Percentiles rank a stretch among this genome's conserved stretches.
These are phyloP conservation scores for Parastagonospora nodorum DNA, from an alignment of 2,329 filamentous ascomycete species.

Conservation along the genomic window DNA sequence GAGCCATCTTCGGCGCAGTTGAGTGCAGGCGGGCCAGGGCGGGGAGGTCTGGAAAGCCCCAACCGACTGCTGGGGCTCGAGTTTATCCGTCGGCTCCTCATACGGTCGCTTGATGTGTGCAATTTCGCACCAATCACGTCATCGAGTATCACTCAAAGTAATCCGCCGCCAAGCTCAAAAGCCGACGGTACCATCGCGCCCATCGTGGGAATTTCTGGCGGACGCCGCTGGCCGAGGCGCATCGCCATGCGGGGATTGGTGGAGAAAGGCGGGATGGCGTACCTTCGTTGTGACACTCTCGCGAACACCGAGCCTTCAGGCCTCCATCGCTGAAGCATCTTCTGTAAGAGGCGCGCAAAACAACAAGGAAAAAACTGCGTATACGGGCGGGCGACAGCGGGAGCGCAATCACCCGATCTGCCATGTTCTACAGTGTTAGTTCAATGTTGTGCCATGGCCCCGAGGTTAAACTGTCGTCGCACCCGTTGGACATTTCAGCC, in stretches of 20 bases:
- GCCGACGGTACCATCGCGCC: constrained; percentile 10
- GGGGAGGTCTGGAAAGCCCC: constrained; percentile 22
- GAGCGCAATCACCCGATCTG: neutral
- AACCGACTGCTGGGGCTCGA: constrained; percentile 29
- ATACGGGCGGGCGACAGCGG: neutral
- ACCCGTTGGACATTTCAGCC: neutral
- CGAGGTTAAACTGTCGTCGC: neutral
- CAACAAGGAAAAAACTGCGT: neutral
- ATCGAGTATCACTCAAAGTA: constrained; percentile 12
- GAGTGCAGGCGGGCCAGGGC: constrained; percentile 29
- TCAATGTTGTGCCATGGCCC: neutral
- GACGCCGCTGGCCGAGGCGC: constrained; percentile 13
- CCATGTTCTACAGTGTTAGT: neutral
- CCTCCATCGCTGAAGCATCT: neutral
- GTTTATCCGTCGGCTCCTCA: constrained; percentile 39
- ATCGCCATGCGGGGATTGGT: constrained; percentile 32
- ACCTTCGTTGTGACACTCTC: neutral
- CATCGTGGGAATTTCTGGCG: constrained; percentile 30
- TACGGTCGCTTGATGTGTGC: constrained; percentile 10
- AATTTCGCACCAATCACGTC: constrained; percentile 41
- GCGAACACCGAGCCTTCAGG: neutral
- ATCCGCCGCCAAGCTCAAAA: constrained; percentile 21
- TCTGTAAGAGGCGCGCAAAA: neutral
- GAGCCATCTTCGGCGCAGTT: constrained; percentile 32
- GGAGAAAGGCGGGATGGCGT: constrained; percentile 23